Conservation (phyloP, 148 eudicot genomes). For the Diospyros kaki region DNA sequence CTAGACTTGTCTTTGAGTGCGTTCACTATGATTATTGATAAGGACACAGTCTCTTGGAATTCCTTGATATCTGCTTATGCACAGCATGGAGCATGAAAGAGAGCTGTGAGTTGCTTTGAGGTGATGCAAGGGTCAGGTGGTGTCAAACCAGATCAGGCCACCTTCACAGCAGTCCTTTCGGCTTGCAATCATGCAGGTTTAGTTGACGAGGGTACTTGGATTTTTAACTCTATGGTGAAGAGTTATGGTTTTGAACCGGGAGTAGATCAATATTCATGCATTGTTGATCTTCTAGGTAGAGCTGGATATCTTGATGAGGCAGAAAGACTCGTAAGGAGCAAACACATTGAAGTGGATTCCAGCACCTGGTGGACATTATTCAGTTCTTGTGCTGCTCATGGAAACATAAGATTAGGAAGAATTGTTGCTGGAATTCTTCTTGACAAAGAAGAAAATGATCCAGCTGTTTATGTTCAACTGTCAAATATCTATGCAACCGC, state of each 20-base stretch:
- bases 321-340: constrained; percentile 39
- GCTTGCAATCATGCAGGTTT: constrained; percentile 89
- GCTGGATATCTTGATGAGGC: constrained; percentile 72
- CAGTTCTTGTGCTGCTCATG: constrained; percentile 67
- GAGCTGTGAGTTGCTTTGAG: constrained; percentile 49
- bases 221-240: constrained; percentile 61
- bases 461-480: constrained; percentile 59
- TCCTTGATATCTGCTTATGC: constrained; percentile 71
- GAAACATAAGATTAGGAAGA: constrained; percentile 56
- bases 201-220: constrained; percentile 46
- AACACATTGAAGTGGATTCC: constrained; percentile 29
- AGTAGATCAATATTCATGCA: constrained; percentile 61
- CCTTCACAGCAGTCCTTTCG: constrained; percentile 66
- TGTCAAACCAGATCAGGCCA: constrained; percentile 56
- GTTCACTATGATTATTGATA: constrained; percentile 39
- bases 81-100: constrained; percentile 53
- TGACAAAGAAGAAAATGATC: constrained; percentile 34
- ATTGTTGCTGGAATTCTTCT: constrained; percentile 62
- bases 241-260: constrained; percentile 45
- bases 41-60: constrained; percentile 66
- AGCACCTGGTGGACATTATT: constrained; percentile 68
- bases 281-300: constrained; percentile 68
- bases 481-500: constrained; percentile 73
- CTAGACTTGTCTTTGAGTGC: constrained; percentile 45
- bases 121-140: constrained; percentile 39